Evolutionary conservation across 805 yeast species (phyloP).

Genomic region (Saccharomycopsis fermentans): DNA sequence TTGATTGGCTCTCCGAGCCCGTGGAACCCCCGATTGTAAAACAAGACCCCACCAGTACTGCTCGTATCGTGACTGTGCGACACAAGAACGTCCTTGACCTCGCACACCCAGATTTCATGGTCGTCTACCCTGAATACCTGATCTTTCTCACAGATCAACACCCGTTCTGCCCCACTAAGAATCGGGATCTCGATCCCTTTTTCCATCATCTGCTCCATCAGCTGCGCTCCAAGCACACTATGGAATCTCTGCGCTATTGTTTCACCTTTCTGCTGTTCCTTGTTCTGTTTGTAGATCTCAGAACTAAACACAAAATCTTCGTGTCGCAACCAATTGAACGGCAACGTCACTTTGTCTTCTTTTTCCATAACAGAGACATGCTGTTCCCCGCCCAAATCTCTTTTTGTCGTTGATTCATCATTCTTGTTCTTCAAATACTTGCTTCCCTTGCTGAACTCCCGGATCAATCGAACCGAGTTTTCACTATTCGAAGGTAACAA

Average conservation of each 20-base stretch:
- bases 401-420: too few species aligned
- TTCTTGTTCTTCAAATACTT: conserved; percentile 25
- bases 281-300: neutral
- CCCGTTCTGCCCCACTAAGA: conserved; percentile 44
- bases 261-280: neutral
- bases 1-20: conserved; percentile 28
- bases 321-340: conserved; percentile 36
- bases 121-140: conserved; percentile 55
- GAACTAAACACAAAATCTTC: conserved; percentile 4
- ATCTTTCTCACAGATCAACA: conserved; percentile 49
- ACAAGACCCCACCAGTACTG: conserved; percentile 54
- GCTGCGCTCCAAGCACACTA: neutral
- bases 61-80: conserved; percentile 11
- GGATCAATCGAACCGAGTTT: conserved; percentile 48
- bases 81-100: conserved; percentile 48
- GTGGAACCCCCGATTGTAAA: conserved; percentile 56
- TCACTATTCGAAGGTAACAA: conserved; percentile 48
- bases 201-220: neutral
- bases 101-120: conserved; percentile 87
- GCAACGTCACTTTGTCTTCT: conserved; percentile 30
- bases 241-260: neutral
- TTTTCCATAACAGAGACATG: neutral
- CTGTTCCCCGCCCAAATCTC: too few species aligned
- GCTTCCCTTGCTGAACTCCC: conserved; percentile 51
- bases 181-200: conserved; percentile 37